Evolutionary conservation across 2,329 filamentous ascomycete species (phyloP), one percentile per base, ranked within the genome.

Genomic region (Rutstroemia sp.): DNA sequence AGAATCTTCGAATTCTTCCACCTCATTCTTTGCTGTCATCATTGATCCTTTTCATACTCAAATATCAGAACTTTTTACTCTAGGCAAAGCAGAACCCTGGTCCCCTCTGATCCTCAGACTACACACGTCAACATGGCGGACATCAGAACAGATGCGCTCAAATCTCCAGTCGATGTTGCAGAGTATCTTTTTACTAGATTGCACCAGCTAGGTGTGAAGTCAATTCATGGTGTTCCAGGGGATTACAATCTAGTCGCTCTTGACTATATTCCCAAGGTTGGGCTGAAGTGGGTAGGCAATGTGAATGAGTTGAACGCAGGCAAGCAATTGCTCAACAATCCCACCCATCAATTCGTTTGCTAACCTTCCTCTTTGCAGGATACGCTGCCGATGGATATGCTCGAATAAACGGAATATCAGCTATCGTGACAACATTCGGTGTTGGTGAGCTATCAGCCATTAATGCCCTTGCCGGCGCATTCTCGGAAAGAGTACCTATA

Each of bases 331-430:
- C 30, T 16, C 27, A 16, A 21, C 4, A 30, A 10, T 21, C 18
- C 19, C 18, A 16, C n/a, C 30, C n/a, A 48, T 14, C 14, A 10
- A 25, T 54, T 47, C 5, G 16, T 18, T 23, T 25, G 18, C 25
- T 37, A 39, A 27, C 18, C 6, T 18, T 27, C 21, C 38, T 19
- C 3, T 37, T 14, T 57, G 25, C 66, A 81, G 86, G 84, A 18
- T 91, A 91, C 66, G 87, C 87, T 27, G 86, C 88, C n/a, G 88
- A 91, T 72, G 88, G 87, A 23, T 91, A 91, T 68, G 86, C 86
- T 56, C 80, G 87, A 61, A 79, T 89, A 58, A 87, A 86, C 56
- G 84, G 86, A 45, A 83, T 90, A 37, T 79, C 79, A 4, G 86
- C 86, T 30, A 71, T 91, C 49, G 72, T 91, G 62, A 91, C 87